Conservation (phyloP, 371 early-diverging fungal genomes). For the Thermomucor indicae-seudaticae region DNA sequence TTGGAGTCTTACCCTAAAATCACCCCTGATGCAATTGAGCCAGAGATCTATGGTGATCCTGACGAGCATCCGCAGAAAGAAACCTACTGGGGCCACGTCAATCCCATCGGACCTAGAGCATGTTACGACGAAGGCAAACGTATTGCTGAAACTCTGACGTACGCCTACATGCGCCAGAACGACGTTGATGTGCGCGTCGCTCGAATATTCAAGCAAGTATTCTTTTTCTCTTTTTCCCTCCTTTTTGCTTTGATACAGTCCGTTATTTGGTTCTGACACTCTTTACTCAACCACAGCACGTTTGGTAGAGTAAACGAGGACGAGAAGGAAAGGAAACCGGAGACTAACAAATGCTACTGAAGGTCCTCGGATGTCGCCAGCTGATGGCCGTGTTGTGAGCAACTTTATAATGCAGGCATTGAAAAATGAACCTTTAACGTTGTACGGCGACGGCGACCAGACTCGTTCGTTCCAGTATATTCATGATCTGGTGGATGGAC, state of each 20-base stretch:
- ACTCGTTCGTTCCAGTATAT: constrained; percentile 89
- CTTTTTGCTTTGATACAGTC: too few relatives aligned
- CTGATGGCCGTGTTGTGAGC: constrained; percentile 88
- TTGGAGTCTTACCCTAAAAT: neutral
- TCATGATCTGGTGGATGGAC: constrained; percentile 83
- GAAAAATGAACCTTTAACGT: constrained; percentile 70
- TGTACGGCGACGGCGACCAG: constrained; percentile 83
- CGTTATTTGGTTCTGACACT: too few relatives aligned
- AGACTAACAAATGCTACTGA: constrained; percentile 7
- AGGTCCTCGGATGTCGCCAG: constrained; percentile 87
- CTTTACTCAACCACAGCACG: too few relatives aligned
- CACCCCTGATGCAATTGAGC: neutral
- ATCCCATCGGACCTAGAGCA: constrained; percentile 81
- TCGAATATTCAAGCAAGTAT: constrained; percentile 72
- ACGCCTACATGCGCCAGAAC: constrained; percentile 77
- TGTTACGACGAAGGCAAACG: constrained; percentile 93
- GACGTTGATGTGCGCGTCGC: constrained; percentile 83
- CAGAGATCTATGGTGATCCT: constrained; percentile 90
- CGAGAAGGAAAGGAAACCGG: neutral
- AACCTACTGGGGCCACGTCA: constrained; percentile 86
- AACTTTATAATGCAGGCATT: constrained; percentile 89
- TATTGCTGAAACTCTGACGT: constrained; percentile 84
- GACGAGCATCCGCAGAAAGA: constrained; percentile 87
- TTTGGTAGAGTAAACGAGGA: constrained; percentile 10
- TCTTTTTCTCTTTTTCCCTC: constrained; percentile 1